Percentiles rank a stretch among this genome's conserved stretches.
Evolutionary conservation across 2,329 filamentous ascomycete species (phyloP).

Genomic region (Colletotrichum acutatum): DNA sequence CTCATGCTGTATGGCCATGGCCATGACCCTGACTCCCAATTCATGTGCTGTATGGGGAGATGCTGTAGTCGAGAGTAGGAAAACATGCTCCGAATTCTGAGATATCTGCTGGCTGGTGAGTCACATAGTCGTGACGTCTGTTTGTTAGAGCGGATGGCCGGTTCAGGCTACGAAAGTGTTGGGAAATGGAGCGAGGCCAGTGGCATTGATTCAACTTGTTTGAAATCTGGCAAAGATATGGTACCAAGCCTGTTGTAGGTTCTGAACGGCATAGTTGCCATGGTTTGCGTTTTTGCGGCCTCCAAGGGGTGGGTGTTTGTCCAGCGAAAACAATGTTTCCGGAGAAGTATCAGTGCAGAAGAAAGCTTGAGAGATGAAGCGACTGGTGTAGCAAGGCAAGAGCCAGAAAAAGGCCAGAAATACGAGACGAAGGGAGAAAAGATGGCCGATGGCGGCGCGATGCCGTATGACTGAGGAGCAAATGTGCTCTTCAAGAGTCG

Average conservation of each 20-base stretch:
- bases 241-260: not conserved
- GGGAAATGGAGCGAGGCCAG: not conserved
- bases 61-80: not conserved
- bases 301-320: constrained; percentile 13
- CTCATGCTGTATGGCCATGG: not conserved
- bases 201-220: not conserved
- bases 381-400: not conserved
- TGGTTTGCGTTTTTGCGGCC: constrained; percentile 6
- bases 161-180: not conserved
- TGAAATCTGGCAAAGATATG: not conserved
- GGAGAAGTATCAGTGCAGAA: not conserved
- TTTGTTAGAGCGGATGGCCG: not conserved
- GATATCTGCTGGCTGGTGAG: not conserved
- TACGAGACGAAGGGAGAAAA: not conserved
- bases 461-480: not conserved
- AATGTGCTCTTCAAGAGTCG: not conserved
- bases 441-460: not conserved
- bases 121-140: not conserved
- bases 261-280: not conserved
- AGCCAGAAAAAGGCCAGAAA: not conserved
- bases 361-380: not conserved
- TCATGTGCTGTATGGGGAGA: not conserved
- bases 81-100: not conserved
- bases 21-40: not conserved
- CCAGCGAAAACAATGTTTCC: constrained; percentile 20